Conservation (phyloP, 2,329 filamentous ascomycete species). For the Ophiocordyceps robertsii region DNA sequence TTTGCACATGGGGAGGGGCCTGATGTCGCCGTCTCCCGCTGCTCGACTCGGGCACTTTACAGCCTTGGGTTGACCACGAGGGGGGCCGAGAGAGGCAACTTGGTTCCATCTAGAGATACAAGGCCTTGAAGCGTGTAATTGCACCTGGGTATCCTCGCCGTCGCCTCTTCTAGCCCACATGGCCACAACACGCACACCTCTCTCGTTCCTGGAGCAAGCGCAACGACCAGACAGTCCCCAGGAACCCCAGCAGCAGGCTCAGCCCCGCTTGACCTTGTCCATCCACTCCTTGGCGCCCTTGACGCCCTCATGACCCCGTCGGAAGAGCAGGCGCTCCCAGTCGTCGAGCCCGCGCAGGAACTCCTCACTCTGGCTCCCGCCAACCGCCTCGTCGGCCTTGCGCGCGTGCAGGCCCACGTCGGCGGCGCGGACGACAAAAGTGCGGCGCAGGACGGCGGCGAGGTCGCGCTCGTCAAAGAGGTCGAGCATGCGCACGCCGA, state of each 20-base stretch:
- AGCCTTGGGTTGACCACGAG: no score
- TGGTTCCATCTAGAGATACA: no score
- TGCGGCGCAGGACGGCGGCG: constrained; percentile 60
- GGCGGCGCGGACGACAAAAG: constrained; percentile 67
- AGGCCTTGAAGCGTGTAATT: no score
- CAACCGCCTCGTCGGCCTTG: constrained; percentile 55
- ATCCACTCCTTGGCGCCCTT: constrained; percentile 60
- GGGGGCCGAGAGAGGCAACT: no score
- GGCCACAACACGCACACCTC: no score
- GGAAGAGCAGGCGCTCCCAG: constrained; percentile 68
- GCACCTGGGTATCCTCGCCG: no score
- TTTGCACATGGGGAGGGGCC: no score
- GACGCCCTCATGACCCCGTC: constrained; percentile 59
- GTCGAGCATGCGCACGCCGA: constrained; percentile 76
- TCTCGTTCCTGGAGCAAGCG: no score
- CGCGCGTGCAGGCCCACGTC: constrained; percentile 83
- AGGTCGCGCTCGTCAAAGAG: constrained; percentile 74
- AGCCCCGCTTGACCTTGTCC: constrained; percentile 35
- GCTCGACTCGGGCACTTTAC: no score
- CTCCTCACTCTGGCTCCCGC: constrained; percentile 49
- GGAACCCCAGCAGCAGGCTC: constrained; percentile 3
- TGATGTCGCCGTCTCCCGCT: no score
- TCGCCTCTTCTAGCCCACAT: not conserved
- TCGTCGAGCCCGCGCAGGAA: constrained; percentile 84
- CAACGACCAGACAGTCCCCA: no score